phyloP scores from a whole-genome alignment of 2,329 filamentous ascomycete genomes.

The Fusarium burgessii region DNA sequence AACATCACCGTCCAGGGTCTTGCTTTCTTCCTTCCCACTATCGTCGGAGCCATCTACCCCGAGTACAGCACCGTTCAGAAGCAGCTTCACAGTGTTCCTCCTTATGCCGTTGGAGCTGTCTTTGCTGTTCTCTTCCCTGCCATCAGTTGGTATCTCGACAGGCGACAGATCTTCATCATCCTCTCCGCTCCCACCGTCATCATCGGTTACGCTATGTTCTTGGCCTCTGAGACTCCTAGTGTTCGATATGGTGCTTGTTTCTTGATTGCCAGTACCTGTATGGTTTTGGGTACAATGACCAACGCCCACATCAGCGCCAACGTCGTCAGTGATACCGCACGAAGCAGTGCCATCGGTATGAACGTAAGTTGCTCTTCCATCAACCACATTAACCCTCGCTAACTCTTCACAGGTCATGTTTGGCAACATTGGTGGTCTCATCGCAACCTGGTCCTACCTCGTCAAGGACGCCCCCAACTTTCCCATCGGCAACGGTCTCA shows the following conservation, averaged over 20 bases:
- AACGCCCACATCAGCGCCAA: slow-evolving; percentile 74
- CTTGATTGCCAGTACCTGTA: slow-evolving; percentile 70
- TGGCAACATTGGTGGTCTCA: slow-evolving; percentile 69
- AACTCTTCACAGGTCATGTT: slow-evolving; percentile 44
- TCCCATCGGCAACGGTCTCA: slow-evolving; percentile 73
- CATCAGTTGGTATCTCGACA: slow-evolving; percentile 67
- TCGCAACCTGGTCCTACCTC: slow-evolving; percentile 74
- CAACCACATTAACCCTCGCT: background rate
- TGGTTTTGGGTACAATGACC: slow-evolving; percentile 70
- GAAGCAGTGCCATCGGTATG: slow-evolving; percentile 70
- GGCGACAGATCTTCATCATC: slow-evolving; percentile 67
- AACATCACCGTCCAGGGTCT: slow-evolving; percentile 76
- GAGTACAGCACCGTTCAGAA: slow-evolving; percentile 66
- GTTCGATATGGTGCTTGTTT: slow-evolving; percentile 74
- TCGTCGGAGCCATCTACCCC: slow-evolving; percentile 74
- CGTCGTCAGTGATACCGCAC: slow-evolving; percentile 73
- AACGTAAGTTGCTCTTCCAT: slow-evolving; percentile 35
- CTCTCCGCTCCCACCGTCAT: slow-evolving; percentile 68
- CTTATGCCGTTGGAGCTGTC: slow-evolving; percentile 72
- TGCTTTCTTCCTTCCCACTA: slow-evolving; percentile 74
- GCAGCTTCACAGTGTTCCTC: slow-evolving; percentile 74
- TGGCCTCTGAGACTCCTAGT: slow-evolving; percentile 59
- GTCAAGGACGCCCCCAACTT: slow-evolving; percentile 73
- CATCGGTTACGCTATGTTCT: slow-evolving; percentile 73
- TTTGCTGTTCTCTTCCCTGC: slow-evolving; percentile 69